Evolutionary conservation across 257 asterid genomes (phyloP).

Genomic region (Ligustrum vulgare): DNA sequence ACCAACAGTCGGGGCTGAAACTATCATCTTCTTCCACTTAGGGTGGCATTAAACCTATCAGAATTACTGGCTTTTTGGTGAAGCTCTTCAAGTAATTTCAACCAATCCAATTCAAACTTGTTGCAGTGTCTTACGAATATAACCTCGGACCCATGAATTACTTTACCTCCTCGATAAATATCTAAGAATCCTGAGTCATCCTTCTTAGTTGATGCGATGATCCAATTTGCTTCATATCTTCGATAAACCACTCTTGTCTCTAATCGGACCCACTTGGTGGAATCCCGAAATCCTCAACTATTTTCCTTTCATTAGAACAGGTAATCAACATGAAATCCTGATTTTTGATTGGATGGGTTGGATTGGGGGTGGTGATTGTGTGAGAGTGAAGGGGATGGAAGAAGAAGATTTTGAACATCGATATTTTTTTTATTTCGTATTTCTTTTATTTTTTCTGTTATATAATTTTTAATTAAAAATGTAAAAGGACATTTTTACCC

Average conservation of each 20-base stretch:
- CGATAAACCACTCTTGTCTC: neutral
- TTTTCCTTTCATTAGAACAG: neutral
- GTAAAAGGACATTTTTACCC: too few species aligned
- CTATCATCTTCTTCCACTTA: neutral
- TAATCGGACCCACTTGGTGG: constrained; percentile 39
- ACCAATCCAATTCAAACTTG: constrained; percentile 33
- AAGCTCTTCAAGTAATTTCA: constrained; percentile 27
- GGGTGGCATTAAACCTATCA: constrained; percentile 43
- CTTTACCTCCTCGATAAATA: constrained; percentile 2
- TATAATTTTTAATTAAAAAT: too few species aligned
- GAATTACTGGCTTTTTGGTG: constrained; percentile 26
- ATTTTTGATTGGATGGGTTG: too few species aligned
- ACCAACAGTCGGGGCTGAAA: too few species aligned
- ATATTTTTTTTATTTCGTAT: too few species aligned
- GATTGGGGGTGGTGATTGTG: too few species aligned
- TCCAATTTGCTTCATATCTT: neutral
- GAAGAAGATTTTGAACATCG: too few species aligned
- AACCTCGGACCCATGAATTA: constrained; percentile 19
- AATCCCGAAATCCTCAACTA: constrained; percentile 24
- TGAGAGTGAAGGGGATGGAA: too few species aligned
- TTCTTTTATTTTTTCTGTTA: too few species aligned
- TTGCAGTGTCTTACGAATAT: constrained; percentile 1
- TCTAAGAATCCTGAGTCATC: neutral
- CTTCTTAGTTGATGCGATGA: neutral
- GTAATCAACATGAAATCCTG: neutral